Evolutionary conservation across 1,284 basidiomycete species (phyloP), one percentile per base, ranked within the genome.

Genomic region (Cryptococcus sp.): DNA sequence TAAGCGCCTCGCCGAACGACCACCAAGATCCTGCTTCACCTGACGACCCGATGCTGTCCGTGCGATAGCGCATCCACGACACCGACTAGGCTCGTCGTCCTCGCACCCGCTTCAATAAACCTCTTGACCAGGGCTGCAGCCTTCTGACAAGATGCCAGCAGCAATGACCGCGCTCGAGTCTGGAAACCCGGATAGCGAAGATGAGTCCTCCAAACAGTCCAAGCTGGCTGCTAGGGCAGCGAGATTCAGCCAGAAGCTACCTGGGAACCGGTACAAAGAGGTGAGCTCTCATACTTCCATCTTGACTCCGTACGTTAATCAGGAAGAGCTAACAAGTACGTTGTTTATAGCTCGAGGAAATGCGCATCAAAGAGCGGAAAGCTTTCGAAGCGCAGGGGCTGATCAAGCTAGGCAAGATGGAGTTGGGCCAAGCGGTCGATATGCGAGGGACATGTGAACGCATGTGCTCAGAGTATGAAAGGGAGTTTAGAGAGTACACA

Each of bases 391-490:
- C 85, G 3, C 85, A 88, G 34, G 92, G 93, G 5, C 86, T 89
- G 67, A 92, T 96, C 83, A 89, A 91, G 57, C 90, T 93, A 66
- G 92, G 91, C 0, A 74, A 89, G 4, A 89, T 88, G 63, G 83
- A 88, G 23, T 83, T 97, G 7, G 88, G 89, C 60, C 88, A 93
- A 60, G 93, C 95, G 3, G 89, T 93, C 54, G 89, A 88, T 34
- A 87, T 98, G 69, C 84, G 89, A 15, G 95, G 95, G 19, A 94
- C 91, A 1, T 98, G 95, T 72, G 80, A 83, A 78, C 88, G 90
- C 62, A 97, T 98, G 93, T 98, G 95, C 75, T 91, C 93, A 5
- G 87, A 89, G 51, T 95, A 91, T 68, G 95, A 99, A 78, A 83
- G 89, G 20, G 93, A 95, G 74, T 85, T 93, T 67, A 84, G 95